Percentiles rank a stretch among this genome's conserved stretches.
Evolutionary conservation across 148 eudicot genomes (phyloP).

Genomic region (Amaranthus hypochondriacus): DNA sequence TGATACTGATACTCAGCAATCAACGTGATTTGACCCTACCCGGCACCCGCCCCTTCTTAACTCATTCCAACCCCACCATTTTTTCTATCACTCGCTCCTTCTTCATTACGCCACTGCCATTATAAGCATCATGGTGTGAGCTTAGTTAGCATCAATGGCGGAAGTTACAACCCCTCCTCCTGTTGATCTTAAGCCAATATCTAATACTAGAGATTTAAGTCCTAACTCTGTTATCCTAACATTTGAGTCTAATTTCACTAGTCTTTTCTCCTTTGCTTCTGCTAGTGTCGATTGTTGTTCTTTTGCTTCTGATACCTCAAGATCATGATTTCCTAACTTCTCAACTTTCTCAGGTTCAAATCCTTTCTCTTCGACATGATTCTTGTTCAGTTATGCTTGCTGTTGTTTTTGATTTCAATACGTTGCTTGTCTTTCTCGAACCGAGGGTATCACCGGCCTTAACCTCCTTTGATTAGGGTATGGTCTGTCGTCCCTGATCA

Average conservation of each 20-base stretch:
- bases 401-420: neutral
- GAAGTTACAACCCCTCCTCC: slow-evolving; percentile 26
- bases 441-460: too few relatives aligned
- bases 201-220: slow-evolving; percentile 42
- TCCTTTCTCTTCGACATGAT: neutral
- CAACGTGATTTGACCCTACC: neutral
- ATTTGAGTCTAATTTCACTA: slow-evolving; percentile 46
- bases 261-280: slow-evolving; percentile 72
- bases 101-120: neutral
- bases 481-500: too few relatives aligned
- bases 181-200: neutral
- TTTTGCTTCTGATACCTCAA: slow-evolving; percentile 48
- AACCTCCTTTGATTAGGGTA: too few relatives aligned
- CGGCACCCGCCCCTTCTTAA: neutral
- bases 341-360: slow-evolving; percentile 38
- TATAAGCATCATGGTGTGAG: neutral
- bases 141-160: slow-evolving; percentile 34
- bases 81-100: neutral
- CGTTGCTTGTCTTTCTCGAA: neutral
- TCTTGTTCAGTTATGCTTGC: neutral
- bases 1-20: neutral
- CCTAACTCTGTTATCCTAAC: slow-evolving; percentile 68
- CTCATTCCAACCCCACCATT: neutral
- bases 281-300: slow-evolving; percentile 67
- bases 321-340: slow-evolving; percentile 48